Evolutionary conservation across 768 basidiomycete genomes (phyloP).

Genomic region (Lentinula guzmanii): DNA sequence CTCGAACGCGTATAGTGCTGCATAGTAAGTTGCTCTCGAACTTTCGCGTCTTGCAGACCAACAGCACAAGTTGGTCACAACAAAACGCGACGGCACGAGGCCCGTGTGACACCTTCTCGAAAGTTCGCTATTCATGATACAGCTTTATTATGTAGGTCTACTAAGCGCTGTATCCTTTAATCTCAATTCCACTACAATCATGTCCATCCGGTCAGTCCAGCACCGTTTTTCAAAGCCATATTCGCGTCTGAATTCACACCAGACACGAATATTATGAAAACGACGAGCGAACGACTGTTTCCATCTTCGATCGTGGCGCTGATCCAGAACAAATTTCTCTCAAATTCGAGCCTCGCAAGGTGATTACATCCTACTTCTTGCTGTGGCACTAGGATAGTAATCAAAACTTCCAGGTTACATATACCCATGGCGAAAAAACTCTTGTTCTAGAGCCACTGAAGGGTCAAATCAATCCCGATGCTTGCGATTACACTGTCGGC

Average conservation of each 20-base stretch:
- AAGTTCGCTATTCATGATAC: neutral
- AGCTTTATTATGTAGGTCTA: neutral
- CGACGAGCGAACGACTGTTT: slow-evolving; percentile 66
- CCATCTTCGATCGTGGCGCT: slow-evolving; percentile 74
- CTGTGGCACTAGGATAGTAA: neutral
- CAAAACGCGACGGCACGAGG: neutral
- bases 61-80: neutral
- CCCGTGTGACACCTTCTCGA: slow-evolving; percentile 5
- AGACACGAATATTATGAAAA: slow-evolving; percentile 90
- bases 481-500: slow-evolving; percentile 62
- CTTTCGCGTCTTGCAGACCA: neutral
- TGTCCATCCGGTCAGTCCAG: slow-evolving; percentile 5
- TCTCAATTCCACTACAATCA: neutral
- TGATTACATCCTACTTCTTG: slow-evolving; percentile 19
- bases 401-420: slow-evolving; percentile 39
- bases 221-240: neutral
- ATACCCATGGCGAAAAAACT: slow-evolving; percentile 63
- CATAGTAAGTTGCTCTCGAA: neutral
- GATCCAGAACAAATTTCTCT: slow-evolving; percentile 59
- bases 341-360: slow-evolving; percentile 60
- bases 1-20: neutral
- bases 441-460: slow-evolving; percentile 75
- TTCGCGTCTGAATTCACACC: neutral
- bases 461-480: slow-evolving; percentile 66
- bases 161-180: neutral